Evolutionary conservation across 2,329 filamentous ascomycete species (phyloP), one percentile per base, ranked within the genome.

Genomic region (Xenoacremonium recifei): DNA sequence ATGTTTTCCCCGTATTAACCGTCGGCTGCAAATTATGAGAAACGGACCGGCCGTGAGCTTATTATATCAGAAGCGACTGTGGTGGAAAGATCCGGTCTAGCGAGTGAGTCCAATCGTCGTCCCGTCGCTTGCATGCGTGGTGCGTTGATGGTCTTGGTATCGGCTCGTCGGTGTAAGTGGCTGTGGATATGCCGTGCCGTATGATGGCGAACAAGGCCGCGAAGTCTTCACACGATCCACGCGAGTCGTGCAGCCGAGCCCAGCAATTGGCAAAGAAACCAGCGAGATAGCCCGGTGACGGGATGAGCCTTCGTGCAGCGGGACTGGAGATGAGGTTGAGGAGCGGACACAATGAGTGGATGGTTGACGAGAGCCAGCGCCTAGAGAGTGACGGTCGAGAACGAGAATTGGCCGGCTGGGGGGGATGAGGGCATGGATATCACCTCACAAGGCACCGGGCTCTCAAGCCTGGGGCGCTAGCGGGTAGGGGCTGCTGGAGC

Each of bases 201-300:
- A n/a, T n/a, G n/a, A n/a, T n/a, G n/a, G n/a, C n/a, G n/a, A n/a
- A n/a, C n/a, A n/a, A n/a, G n/a, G n/a, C n/a, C n/a, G n/a, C n/a
- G n/a, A n/a, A n/a, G n/a, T n/a, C n/a, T n/a, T n/a, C n/a, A n/a
- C n/a, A n/a, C n/a, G n/a, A n/a, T n/a, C n/a, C 30, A 48, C 46
- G 30, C 43, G 44, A 39, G 31, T 34, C 39, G 35, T 38, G 32
- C 23, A 27, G 23, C 30, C 15, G 6, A n/a, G n/a, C n/a, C n/a
- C n/a, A n/a, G n/a, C n/a, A n/a, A n/a, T n/a, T 32, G 6, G 30
- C 30, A n/a, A 34, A 34, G 5, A 20, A 20, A 10, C 10, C 55
- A 53, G 55, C 53, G 54, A 39, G 45, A 57, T 47, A 46, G 55
- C 46, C 46, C 40, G 49, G 55, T 58, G 55, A 58, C 49, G 45